Base-by-base conservation (phyloP, 352 stramenopile species). In the Phytopythium mirpurense region DNA sequence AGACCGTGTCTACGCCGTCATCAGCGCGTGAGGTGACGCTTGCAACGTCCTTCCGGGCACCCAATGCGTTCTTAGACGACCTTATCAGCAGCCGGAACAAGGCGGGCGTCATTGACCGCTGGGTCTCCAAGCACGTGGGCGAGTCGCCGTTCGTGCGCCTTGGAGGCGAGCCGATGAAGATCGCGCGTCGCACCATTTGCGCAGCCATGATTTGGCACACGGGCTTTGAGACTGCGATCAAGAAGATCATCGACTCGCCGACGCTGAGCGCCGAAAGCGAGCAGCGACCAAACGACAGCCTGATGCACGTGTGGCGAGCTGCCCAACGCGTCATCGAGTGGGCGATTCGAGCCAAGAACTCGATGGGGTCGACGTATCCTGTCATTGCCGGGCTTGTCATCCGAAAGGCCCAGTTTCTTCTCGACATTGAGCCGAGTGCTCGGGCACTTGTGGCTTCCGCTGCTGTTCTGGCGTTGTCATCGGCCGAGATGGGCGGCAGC, bases 231-330 rank as follows among this genome's bases (percentile, higher is more conserved):
- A 67, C 42, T 26, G 74, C 61, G 38, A 77, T 91, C 38, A 78
- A 75, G 29, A 79, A 81, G 31, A 69, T 87, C 47, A 43, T 83
- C 27, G 69, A 82, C 1, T 78, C 77, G 51, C 51, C 53, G 19
- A 60, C 84, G 18, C 64, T 67, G 21, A 68, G 80, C 44, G 52
- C 55, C 0, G 67, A 71, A 47, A 90, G 83, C 53, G 85, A 93
- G 51, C 52, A 85, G 51, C 78, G 86, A 31, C 86, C 86, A 11
- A 77, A 92, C 45, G 81, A 93, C n/a, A 95, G 90, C 37, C 69
- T 96, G 46, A 93, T 93, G 77, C 79, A 93, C 53, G 91, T 95
- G n/a, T 96, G 86, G 86, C 74, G 86, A 40, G 82, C 86, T 31
- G 73, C 86, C 11, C 86, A 96, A 43, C 70, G 86, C 27, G 84